Evolutionary conservation across 495 filamentous ascomycete genomes (phyloP), one percentile per base, ranked within the genome.

Genomic region (Podospora conica): DNA sequence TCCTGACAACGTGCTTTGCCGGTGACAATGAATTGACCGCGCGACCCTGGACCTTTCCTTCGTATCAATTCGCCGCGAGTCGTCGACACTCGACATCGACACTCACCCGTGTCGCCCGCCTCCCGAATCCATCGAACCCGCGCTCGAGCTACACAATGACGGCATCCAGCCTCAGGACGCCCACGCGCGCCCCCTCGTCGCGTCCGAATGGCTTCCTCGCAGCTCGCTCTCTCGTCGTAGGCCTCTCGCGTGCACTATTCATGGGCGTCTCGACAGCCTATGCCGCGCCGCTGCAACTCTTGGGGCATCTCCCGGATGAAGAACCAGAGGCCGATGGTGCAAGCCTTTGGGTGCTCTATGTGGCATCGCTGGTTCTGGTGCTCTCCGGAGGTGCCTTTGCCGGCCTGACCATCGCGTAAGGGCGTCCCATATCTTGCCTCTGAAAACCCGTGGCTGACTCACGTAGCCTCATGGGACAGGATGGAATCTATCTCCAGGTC

Each of bases 401-500:
- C 12, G 95, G 95, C 27, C 81, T 98, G 73, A 98, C 95, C 40
- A 96, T 98, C 73, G 95, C 95, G 77, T 87, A 73, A 75, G 82
- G 21, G 3, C 11, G 18, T 28, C 29, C 25, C 20, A 31, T 23
- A 40, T 61, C 20, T 21, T 53, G 55, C 31, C 48, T 9, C 53
- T 9, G n/a, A 21, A 54, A 23, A 15, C 10, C 33, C 21, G 18
- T 22, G n/a, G 65, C 69, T 74, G 60, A 72, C 65, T 54, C 60
- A 64, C 57, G 15, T 65, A 87, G 85, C 22, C 75, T 91, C 59
- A 91, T 92, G 89, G 89, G 89, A 55, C 88, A 96, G 79, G 95
- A 98, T 80, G 92, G 96, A 73, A 94, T 98, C 67, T 96, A 98
- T 74, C 85, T 98, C 12, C 96, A 97, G 80, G 95, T 98, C 65